phyloP scores from a whole-genome alignment of 768 basidiomycete genomes.

The Lyophyllum decastes region DNA sequence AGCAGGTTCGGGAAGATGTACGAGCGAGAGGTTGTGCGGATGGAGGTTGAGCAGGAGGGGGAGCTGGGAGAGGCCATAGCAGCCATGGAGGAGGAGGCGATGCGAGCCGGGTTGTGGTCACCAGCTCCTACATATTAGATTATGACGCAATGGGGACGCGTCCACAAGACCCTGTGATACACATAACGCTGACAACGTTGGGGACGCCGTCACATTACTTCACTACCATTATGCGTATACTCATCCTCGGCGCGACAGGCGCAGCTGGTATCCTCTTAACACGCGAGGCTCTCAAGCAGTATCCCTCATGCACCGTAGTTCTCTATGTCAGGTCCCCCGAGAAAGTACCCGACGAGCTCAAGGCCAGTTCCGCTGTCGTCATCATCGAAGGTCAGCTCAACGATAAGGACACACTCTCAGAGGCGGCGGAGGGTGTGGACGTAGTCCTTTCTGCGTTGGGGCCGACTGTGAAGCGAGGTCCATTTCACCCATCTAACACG shows the following conservation, averaged over 20 bases:
- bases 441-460: conserved; percentile 71
- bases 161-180: no score
- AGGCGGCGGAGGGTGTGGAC: conserved; percentile 58
- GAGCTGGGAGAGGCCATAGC: conserved; percentile 50
- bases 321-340: conserved; percentile 65
- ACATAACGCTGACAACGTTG: background rate
- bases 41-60: conserved; percentile 43
- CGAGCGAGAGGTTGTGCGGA: conserved; percentile 46
- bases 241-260: conserved; percentile 75
- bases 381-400: conserved; percentile 58
- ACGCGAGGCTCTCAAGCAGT: conserved; percentile 49
- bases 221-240: conserved; percentile 40
- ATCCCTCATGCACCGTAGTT: conserved; percentile 44
- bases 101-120: conserved; percentile 42
- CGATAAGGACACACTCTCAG: conserved; percentile 47
- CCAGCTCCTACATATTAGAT: conserved; percentile 21
- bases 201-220: background rate
- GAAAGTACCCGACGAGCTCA: conserved; percentile 58
- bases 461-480: conserved; percentile 36
- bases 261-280: conserved; percentile 58
- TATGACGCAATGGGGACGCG: background rate
- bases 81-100: conserved; percentile 46
- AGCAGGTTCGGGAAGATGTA: conserved; percentile 47
- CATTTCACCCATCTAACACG: conserved; percentile 45
- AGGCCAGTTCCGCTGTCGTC: conserved; percentile 42